Percentiles rank a stretch among this genome's conserved stretches.
These are phyloP conservation scores for Raffaelea ambrosiae DNA, from an alignment of 2,329 filamentous ascomycete genomes.

Conservation along the genomic window DNA sequence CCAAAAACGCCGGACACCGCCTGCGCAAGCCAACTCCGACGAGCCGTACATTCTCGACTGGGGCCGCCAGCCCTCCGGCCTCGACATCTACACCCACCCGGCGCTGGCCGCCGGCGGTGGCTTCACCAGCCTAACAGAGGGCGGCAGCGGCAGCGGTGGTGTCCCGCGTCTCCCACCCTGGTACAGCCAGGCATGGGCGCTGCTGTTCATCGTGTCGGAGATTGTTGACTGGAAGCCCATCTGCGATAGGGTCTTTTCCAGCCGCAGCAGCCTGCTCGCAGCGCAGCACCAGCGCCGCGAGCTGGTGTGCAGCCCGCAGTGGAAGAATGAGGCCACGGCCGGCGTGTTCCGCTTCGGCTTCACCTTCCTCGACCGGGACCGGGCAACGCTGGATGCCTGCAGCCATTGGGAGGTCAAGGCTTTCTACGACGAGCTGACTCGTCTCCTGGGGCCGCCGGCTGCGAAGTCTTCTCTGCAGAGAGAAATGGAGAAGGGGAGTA, in stretches of 20 bases:
- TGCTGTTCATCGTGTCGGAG: conserved; percentile 7
- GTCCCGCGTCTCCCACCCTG: neutral
- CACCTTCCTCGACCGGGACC: neutral
- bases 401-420: conserved; percentile 3
- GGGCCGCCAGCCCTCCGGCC: neutral
- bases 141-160: too few relatives aligned
- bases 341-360: conserved; percentile 1
- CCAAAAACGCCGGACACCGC: too few relatives aligned
- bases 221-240: conserved; percentile 7
- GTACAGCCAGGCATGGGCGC: conserved; percentile 5
- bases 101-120: too few relatives aligned
- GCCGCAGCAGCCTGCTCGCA: neutral
- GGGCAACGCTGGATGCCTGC: neutral
- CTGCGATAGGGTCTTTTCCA: neutral
- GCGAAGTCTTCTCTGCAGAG: too few relatives aligned
- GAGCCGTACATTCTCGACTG: too few relatives aligned
- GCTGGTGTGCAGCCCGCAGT: neutral
- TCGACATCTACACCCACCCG: too few relatives aligned
- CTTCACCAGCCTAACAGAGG: too few relatives aligned
- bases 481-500: too few relatives aligned
- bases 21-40: too few relatives aligned
- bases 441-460: too few relatives aligned
- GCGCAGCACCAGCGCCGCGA: neutral
- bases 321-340: conserved; percentile 1
- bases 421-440: conserved; percentile 4